These are phyloP conservation scores for Stevia rebaudiana DNA, from an alignment of 140 eudicot species.

Conservation along the genomic window DNA sequence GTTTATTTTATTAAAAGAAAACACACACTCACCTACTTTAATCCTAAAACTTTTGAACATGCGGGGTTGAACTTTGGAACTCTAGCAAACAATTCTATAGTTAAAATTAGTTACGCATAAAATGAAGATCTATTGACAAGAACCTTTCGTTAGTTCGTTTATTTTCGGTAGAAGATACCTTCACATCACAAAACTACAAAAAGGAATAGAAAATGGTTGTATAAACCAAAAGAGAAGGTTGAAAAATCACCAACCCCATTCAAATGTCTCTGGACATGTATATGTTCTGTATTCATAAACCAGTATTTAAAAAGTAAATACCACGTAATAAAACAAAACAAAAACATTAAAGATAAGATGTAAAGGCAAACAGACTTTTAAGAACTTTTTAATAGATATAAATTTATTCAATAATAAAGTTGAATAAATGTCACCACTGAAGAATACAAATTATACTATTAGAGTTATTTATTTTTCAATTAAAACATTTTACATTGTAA, in stretches of 20 bases:
- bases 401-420: neutral
- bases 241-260: neutral
- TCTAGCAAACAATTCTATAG: no score
- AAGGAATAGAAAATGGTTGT: neutral
- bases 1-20: no score
- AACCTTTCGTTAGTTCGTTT: no score
- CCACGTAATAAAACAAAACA: slow-evolving; percentile 4
- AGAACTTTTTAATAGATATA: neutral
- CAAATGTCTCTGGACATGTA: slow-evolving; percentile 14
- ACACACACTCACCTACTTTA: no score
- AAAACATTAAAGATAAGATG: neutral
- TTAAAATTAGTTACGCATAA: no score
- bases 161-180: no score
- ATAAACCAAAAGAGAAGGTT: neutral
- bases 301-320: neutral
- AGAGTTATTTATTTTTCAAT: no score
- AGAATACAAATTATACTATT: neutral
- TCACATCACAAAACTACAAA: no score
- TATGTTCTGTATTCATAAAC: slow-evolving; percentile 9
- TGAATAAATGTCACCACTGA: neutral
- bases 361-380: neutral
- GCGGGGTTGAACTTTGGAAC: no score
- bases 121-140: no score
- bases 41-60: no score
- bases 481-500: no score